phyloP scores from a whole-genome alignment of 805 yeast species.

The Saccharomycopsis sp. region DNA sequence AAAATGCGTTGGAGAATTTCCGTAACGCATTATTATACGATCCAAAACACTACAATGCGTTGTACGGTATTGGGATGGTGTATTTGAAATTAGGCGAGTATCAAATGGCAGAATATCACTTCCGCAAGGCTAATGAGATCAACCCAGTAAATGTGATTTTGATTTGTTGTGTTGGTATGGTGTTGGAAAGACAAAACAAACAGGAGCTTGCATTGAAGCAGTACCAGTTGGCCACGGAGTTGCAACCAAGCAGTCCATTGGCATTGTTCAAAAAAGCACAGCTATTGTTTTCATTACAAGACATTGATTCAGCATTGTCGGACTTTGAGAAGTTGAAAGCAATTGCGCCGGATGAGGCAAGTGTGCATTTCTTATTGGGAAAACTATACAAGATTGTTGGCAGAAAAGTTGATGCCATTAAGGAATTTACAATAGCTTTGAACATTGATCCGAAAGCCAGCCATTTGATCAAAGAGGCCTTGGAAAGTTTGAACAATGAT shows the following conservation, averaged over 20 bases:
- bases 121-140: slow-evolving; percentile 76
- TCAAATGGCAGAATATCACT: slow-evolving; percentile 75
- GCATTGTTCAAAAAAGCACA: slow-evolving; percentile 88
- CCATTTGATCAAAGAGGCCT: slow-evolving; percentile 75
- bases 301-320: slow-evolving; percentile 60
- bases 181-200: slow-evolving; percentile 65
- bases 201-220: slow-evolving; percentile 67
- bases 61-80: slow-evolving; percentile 94
- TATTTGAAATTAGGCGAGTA: slow-evolving; percentile 78
- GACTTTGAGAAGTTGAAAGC: slow-evolving; percentile 65
- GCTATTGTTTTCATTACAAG: slow-evolving; percentile 58
- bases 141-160: slow-evolving; percentile 87
- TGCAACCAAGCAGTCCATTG: slow-evolving; percentile 79
- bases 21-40: slow-evolving; percentile 69
- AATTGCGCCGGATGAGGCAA: slow-evolving; percentile 89
- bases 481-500: slow-evolving; percentile 39
- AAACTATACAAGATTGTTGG: slow-evolving; percentile 72
- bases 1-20: slow-evolving; percentile 77
- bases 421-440: slow-evolving; percentile 80
- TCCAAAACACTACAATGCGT: slow-evolving; percentile 82
- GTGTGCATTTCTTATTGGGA: slow-evolving; percentile 84
- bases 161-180: slow-evolving; percentile 91
- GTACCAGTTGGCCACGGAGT: slow-evolving; percentile 70
- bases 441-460: slow-evolving; percentile 90
- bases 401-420: slow-evolving; percentile 68